These are phyloP conservation scores for Thinopyrum elongatum DNA, from an alignment of 176 grass and related monocot species.

Conservation along the genomic window DNA sequence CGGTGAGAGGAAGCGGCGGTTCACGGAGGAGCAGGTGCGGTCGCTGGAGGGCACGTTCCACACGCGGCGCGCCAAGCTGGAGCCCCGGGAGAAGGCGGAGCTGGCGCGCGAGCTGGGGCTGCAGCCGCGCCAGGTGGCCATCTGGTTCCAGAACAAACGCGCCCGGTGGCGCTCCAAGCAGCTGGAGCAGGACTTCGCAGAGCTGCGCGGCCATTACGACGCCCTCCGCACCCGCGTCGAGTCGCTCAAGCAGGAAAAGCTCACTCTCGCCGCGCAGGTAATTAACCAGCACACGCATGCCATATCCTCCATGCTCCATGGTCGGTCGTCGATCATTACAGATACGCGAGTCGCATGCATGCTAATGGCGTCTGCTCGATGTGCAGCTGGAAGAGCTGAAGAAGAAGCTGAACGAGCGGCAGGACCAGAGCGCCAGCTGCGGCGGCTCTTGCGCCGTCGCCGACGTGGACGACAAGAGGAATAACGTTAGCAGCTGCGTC, in stretches of 20 bases:
- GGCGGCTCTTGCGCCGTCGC: background rate
- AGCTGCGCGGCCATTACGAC: conserved; percentile 54
- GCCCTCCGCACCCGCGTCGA: conserved; percentile 40
- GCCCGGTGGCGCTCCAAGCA: conserved; percentile 92
- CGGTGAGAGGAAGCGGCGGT: conserved; percentile 68
- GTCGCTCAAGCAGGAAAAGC: conserved; percentile 43
- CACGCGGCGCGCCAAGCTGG: conserved; percentile 62
- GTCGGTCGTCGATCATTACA: background rate
- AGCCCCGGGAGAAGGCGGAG: conserved; percentile 72
- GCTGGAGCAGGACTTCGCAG: conserved; percentile 80
- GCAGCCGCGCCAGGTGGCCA: conserved; percentile 92
- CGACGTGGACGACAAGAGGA: conserved; percentile 11
- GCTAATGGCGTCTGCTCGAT: background rate
- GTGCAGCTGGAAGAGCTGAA: conserved; percentile 38
- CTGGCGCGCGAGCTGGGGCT: conserved; percentile 79
- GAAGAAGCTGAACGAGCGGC: conserved; percentile 22
- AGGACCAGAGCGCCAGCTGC: conserved; percentile 34
- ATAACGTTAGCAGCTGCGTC: background rate
- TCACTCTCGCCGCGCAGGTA: conserved; percentile 45
- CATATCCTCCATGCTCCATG: background rate
- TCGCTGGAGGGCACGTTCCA: conserved; percentile 91
- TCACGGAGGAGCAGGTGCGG: conserved; percentile 93
- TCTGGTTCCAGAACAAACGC: conserved; percentile 99
- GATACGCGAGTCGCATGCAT: background rate
- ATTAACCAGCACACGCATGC: background rate